A percentile compares a stretch with the other conserved stretches of the same genome.
Evolutionary conservation across 2,329 filamentous ascomycete species (phyloP).

Genomic region (Paraphaeosphaeria sporulosa): DNA sequence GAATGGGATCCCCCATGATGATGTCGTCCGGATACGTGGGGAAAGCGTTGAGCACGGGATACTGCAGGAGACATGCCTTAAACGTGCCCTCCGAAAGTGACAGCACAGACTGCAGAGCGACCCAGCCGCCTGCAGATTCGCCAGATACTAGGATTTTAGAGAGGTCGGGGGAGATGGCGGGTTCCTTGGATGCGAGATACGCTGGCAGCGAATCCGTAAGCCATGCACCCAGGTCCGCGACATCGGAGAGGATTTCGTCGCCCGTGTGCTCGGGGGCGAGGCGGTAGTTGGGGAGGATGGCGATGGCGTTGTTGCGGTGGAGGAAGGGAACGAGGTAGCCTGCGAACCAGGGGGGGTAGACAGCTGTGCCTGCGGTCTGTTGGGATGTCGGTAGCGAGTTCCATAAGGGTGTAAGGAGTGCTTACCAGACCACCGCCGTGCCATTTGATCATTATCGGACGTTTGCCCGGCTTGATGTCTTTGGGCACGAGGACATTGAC

Average conservation of each 20-base stretch:
- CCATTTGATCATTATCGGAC: slow-evolving; percentile 52
- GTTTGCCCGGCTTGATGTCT: slow-evolving; percentile 38
- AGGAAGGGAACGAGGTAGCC: slow-evolving; percentile 50
- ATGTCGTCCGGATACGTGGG: slow-evolving; percentile 1
- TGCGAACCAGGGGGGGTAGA: slow-evolving; percentile 38
- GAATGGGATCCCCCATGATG: slow-evolving; percentile 15
- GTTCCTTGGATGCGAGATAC: slow-evolving; percentile 23
- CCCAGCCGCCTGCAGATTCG: slow-evolving; percentile 50
- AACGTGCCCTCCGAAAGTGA: slow-evolving; percentile 26
- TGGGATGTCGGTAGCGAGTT: background rate
- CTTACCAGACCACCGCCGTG: slow-evolving; percentile 56
- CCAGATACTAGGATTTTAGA: slow-evolving; percentile 39
- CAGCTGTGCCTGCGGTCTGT: slow-evolving; percentile 36
- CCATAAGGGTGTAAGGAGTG: slow-evolving; percentile 11
- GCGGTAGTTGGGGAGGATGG: slow-evolving; percentile 59
- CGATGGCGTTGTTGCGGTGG: slow-evolving; percentile 51
- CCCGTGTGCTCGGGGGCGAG: slow-evolving; percentile 58
- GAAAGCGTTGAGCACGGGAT: slow-evolving; percentile 35
- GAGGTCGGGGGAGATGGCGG: slow-evolving; percentile 31
- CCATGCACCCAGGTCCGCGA: slow-evolving; percentile 58
- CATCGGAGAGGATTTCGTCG: slow-evolving; percentile 57
- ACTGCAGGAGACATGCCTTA: slow-evolving; percentile 34
- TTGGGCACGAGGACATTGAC: slow-evolving; percentile 52
- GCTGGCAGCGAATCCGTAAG: slow-evolving; percentile 33
- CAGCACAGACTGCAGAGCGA: slow-evolving; percentile 43